phyloP scores from a whole-genome alignment of 2,329 filamentous ascomycete species.

The Chaetomium globosum region DNA sequence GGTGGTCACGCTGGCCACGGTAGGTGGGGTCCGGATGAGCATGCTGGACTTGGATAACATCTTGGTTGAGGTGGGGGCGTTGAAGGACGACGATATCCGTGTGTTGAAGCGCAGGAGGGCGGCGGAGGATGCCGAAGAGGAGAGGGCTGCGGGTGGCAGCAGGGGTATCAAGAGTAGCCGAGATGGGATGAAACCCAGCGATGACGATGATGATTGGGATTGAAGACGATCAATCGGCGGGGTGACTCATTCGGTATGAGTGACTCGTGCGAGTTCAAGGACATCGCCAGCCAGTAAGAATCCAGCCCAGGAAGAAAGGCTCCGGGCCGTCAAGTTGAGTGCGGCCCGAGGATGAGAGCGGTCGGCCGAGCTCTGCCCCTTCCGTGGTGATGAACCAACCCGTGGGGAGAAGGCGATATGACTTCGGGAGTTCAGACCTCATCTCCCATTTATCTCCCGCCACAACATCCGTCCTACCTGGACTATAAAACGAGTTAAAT shows the following conservation, averaged over 20 bases:
- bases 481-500: background rate
- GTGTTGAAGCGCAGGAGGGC: slow-evolving; percentile 64
- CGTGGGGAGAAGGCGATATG: background rate
- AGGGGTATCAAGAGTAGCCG: slow-evolving; percentile 47
- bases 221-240: slow-evolving; percentile 25
- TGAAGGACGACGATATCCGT: slow-evolving; percentile 77
- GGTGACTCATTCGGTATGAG: slow-evolving; percentile 29
- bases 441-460: background rate
- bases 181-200: slow-evolving; percentile 29
- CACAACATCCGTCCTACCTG: background rate
- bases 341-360: background rate
- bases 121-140: slow-evolving; percentile 63
- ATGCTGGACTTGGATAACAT: slow-evolving; percentile 78
- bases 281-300: background rate
- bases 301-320: background rate
- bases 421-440: background rate
- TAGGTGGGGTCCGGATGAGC: slow-evolving; percentile 72
- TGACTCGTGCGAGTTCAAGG: background rate
- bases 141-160: slow-evolving; percentile 46
- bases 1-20: slow-evolving; percentile 80
- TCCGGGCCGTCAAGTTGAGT: background rate
- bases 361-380: background rate
- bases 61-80: slow-evolving; percentile 78
- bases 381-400: background rate
- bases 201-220: slow-evolving; percentile 43